Evolutionary conservation across 495 filamentous ascomycete species (phyloP), one percentile per base, ranked within the genome.

Genomic region (Aspergillus campestris): DNA sequence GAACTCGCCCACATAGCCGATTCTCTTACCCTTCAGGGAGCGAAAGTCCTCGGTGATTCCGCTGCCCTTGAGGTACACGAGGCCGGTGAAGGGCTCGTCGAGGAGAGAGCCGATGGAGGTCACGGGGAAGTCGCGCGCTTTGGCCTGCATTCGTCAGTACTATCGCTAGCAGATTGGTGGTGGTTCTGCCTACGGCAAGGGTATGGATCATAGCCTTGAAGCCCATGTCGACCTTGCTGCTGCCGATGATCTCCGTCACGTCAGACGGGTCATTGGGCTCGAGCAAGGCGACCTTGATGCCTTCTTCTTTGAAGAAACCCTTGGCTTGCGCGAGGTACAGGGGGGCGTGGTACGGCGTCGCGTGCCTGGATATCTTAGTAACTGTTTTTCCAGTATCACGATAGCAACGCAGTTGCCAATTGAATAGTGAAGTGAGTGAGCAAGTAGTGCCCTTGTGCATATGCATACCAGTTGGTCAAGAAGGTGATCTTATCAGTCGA

Each of bases 201-300:
- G 81, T 84, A 56, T 85, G 81, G 53, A 84, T 85, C 82, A 85
- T 84, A 46, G 82, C 81, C 60, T 85, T 85, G 72, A 84, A 84
- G 31, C 80, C 82, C 64, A 84, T 78, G 60, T 84, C 81, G 36
- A 83, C 75, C 57, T 83, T 84, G 47, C 77, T 77, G 51, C 75
- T 80, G 34, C 82, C 81, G 56, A 85, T 80, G 61, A 84, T 83
- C 61, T 84, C 81, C 55, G 81, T 85, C 48, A 84, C 81, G 73
- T 85, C 77, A 61, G 64, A 71, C 1, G 81, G 81, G 63, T 85
- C 81, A 53, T 84, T 85, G 51, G 81, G 81, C 62, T 85, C 81
- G 13, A 84, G 70, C 7, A 85, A 65, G 59, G 81, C 81, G 56
- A 85, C 80, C 62, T 83, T 81, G 57, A 85, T 74, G 53, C 74